Evolutionary conservation across 495 filamentous ascomycete species (phyloP).

Genomic region (Penicillium goetzii): DNA sequence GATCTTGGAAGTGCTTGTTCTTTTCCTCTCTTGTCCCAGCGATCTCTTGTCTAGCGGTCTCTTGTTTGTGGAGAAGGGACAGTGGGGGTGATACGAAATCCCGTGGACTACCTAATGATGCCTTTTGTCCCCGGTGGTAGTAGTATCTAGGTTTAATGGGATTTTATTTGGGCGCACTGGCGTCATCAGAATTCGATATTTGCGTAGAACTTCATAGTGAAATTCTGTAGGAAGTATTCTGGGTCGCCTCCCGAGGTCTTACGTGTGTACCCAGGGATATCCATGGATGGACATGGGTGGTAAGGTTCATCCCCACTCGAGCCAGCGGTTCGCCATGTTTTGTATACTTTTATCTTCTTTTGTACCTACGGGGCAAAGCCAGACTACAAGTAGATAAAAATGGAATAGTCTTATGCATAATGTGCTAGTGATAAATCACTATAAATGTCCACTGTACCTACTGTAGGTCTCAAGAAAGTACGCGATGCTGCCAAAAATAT

Average conservation of each 20-base stretch:
- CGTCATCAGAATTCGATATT: not conserved
- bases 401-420: too few relatives aligned
- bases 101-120: not conserved
- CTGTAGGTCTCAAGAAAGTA: constrained; percentile 1
- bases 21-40: not conserved
- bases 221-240: not conserved
- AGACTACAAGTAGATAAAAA: not conserved
- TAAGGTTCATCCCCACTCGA: not conserved
- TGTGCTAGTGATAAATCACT: too few relatives aligned
- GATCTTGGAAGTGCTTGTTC: not conserved
- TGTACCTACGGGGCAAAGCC: not conserved
- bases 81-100: not conserved
- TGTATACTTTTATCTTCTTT: not conserved
- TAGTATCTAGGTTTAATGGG: not conserved
- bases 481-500: not conserved
- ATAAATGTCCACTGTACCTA: too few relatives aligned
- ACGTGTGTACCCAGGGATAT: not conserved
- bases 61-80: too few relatives aligned
- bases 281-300: too few relatives aligned
- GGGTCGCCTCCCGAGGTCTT: not conserved
- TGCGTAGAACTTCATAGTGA: not conserved
- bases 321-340: not conserved
- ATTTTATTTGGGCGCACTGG: not conserved
- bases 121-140: not conserved
- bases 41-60: not conserved